These are phyloP conservation scores for Hippophae gyantsensis DNA, from an alignment of 306 rosid genomes.

Conservation along the genomic window DNA sequence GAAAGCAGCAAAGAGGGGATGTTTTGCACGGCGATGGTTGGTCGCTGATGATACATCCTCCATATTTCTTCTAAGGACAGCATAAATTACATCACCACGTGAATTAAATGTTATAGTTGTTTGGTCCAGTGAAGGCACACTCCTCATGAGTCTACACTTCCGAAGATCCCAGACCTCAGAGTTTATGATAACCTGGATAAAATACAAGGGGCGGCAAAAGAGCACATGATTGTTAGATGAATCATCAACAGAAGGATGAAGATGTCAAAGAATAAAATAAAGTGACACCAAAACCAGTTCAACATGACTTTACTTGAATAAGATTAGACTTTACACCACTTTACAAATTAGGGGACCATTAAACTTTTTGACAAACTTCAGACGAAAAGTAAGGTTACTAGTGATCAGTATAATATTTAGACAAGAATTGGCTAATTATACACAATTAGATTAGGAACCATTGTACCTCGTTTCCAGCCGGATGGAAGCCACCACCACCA, in stretches of 20 bases:
- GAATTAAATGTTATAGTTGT: conserved; percentile 82
- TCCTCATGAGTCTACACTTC: conserved; percentile 73
- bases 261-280: background rate
- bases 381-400: too few relatives aligned
- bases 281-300: too few relatives aligned
- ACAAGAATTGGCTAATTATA: background rate
- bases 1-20: conserved; percentile 78
- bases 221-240: background rate
- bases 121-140: conserved; percentile 93
- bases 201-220: background rate
- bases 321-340: too few relatives aligned
- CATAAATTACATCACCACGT: conserved; percentile 95
- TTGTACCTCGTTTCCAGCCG: conserved; percentile 94
- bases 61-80: conserved; percentile 78
- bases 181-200: conserved; percentile 79
- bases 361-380: too few relatives aligned
- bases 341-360: too few relatives aligned
- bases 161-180: conserved; percentile 99
- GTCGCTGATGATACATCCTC: conserved; percentile 95
- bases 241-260: background rate
- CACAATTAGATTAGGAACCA: background rate
- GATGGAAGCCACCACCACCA: conserved; percentile 99
- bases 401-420: background rate
- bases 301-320: too few relatives aligned
- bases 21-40: conserved; percentile 76